Percentiles rank a stretch among this genome's conserved stretches.
These are phyloP conservation scores for Meyerozyma elateridarum DNA, from an alignment of 1,139 yeast genomes.

Conservation along the genomic window DNA sequence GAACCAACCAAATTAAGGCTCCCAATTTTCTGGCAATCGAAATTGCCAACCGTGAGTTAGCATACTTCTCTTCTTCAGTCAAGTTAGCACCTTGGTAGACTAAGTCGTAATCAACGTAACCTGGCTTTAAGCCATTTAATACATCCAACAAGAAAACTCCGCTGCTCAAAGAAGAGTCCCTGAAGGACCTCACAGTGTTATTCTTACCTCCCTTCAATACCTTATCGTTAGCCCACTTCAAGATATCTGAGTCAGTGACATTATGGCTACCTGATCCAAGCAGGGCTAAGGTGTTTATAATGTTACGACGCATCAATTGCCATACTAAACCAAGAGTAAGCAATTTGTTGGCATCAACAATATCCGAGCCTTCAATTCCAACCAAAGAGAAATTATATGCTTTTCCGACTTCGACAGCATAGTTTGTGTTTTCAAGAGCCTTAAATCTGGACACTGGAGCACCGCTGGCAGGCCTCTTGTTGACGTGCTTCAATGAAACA, in stretches of 20 bases:
- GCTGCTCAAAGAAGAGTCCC: slow-evolving; percentile 68
- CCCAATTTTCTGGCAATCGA: slow-evolving; percentile 98
- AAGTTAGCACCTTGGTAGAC: slow-evolving; percentile 67
- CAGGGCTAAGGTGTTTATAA: slow-evolving; percentile 72
- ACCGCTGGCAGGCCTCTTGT: slow-evolving; percentile 74
- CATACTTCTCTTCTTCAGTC: slow-evolving; percentile 76
- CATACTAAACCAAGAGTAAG: slow-evolving; percentile 94
- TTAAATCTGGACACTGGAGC: slow-evolving; percentile 80
- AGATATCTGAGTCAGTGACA: slow-evolving; percentile 76
- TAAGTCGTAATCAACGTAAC: slow-evolving; percentile 92
- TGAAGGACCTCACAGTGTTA: slow-evolving; percentile 71
- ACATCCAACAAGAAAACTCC: slow-evolving; percentile 87
- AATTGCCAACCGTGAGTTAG: slow-evolving; percentile 94
- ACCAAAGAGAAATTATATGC: slow-evolving; percentile 88
- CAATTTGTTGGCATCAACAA: slow-evolving; percentile 87
- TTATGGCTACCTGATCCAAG: slow-evolving; percentile 62
- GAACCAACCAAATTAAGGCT: slow-evolving; percentile 96
- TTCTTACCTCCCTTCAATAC: slow-evolving; percentile 79
- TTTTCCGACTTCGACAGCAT: slow-evolving; percentile 94
- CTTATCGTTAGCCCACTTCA: slow-evolving; percentile 90
- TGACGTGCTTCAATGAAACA: slow-evolving; percentile 74
- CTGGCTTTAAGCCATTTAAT: slow-evolving; percentile 90
- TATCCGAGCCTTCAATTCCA: slow-evolving; percentile 97
- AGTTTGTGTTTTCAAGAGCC: slow-evolving; percentile 93
- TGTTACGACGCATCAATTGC: slow-evolving; percentile 98